Evolutionary conservation across 1,284 basidiomycete genomes (phyloP), one percentile per base, ranked within the genome.

Genomic region (Moesziomyces parantarcticus): DNA sequence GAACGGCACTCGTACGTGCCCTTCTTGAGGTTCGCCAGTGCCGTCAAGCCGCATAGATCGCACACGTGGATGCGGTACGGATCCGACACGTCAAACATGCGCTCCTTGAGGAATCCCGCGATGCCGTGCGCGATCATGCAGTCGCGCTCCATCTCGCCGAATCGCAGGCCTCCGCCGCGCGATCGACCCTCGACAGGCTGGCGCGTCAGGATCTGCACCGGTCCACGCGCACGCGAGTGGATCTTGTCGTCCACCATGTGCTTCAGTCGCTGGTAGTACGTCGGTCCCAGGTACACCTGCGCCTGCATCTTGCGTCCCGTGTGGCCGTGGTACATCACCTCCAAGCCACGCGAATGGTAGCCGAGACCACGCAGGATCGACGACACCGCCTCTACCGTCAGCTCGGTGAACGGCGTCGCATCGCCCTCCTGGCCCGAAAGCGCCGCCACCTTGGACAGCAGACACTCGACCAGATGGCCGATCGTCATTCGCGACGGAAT

Each of bases 201-300:
- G 50, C 97, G 88, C 21, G 96, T 99, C 79, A 99, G 86, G 80
- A 99, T 99, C 85, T 99, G 97, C 10, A 99, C 92, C 5, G 97
- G 97, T 18, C 97, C 97, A 84, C 97, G 87, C 16, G 97, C 97
- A 76, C 96, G 90, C 25, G 95, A 96, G 86, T 99, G 96, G 70
- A 99, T 99, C 87, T 99, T 99, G 86, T 99, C 96, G 84, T 97
- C 95, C 52, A 99, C 96, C 96, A 99, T 99, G 86, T 99, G 96
- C 87, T 99, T 99, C 76, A 99, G 88, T 53, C 96, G 92, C 85
- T 99, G 96, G 85, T 99, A 99, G 85, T 99, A 99, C 1, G 97
- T 99, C 13, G 96, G 96, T 5, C 97, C 97, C 70, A 99, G 90
- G 86, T 98, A 99, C 16, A 98, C 91, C 84, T 99, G 97, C 20